Evolutionary conservation across 768 basidiomycete genomes (phyloP), one percentile per base, ranked within the genome.

Genomic region (Boletus reticuloceps): DNA sequence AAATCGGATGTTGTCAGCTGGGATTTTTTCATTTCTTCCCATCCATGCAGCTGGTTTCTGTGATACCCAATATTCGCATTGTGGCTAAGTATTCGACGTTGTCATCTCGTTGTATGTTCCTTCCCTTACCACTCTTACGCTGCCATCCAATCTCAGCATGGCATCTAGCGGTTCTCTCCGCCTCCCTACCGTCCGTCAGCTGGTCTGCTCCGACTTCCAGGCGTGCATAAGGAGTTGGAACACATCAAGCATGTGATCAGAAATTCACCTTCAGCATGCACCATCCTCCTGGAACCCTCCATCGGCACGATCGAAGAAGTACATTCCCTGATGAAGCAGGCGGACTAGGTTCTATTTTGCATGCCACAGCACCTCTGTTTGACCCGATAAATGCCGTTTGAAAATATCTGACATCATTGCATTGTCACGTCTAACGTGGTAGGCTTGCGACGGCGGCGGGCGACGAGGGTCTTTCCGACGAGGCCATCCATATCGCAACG

Each of bases 341-440:
- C 45, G 2, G 31, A 46, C 32, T 34, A 32, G 45, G 45, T 32
- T 8, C 45, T 0, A 46, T 20, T 46, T 46, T 19, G n/a, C 39
- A 40, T 40, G n/a, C 11, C 39, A 40, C 5, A 9, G 39, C 0
- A 19, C n/a, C 19, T 40, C 10, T 40, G 19, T 19, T 61, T 72
- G n/a, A 46, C 50, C n/a, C 1, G 19, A 56, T 39, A 3, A 20
- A 5, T 36, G 52, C 10, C 42, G 43, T 6, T 29, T 58, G 17
- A 49, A 50, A 20, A 16, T 58, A 13, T 44, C 46, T 0, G 58
- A 58, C 22, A 52, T 60, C 38, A 38, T 51, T n/a, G 25, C 37
- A 1, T 20, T 55, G 17, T 55, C 59, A 17, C 44, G 50, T 9
- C 61, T 42, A 19, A 29, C 71, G 13, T 39, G n/a, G n/a, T n/a